Conservation (phyloP, 73 alveolate species). For the Paramecium sexaurelia region DNA sequence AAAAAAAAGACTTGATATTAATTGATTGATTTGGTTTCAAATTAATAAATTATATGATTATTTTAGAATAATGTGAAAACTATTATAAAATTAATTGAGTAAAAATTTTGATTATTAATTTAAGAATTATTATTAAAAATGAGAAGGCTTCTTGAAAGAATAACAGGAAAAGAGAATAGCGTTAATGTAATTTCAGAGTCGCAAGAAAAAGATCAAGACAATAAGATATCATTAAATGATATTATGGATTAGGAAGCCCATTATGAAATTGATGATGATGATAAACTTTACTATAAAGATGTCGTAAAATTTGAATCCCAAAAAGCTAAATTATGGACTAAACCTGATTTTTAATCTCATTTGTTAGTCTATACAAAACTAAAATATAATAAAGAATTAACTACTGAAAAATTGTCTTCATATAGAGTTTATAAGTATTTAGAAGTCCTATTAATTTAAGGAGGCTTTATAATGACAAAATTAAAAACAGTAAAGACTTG, state of each 20-base stretch:
- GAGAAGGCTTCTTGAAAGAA: constrained; percentile 1
- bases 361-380: background rate
- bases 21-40: too few relatives aligned
- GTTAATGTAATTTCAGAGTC: background rate
- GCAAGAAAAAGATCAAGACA: background rate
- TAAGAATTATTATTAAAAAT: background rate
- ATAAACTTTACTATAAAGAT: background rate
- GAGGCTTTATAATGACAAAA: constrained; percentile 32
- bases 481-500: constrained; percentile 11
- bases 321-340: constrained; percentile 38
- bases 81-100: background rate
- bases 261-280: constrained; percentile 45
- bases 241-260: background rate
- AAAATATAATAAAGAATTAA: constrained; percentile 6
- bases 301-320: background rate
- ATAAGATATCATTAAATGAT: background rate
- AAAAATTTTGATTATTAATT: background rate
- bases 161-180: constrained; percentile 12
- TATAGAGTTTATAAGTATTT: constrained; percentile 33
- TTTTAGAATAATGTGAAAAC: background rate
- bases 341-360: constrained; percentile 44
- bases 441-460: background rate
- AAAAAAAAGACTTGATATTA: too few relatives aligned
- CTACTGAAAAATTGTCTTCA: background rate
- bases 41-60: too few relatives aligned